Percentiles rank a stretch among this genome's conserved stretches.
phyloP scores from a whole-genome alignment of 331 rosid species.

The Spiraea crenata region DNA sequence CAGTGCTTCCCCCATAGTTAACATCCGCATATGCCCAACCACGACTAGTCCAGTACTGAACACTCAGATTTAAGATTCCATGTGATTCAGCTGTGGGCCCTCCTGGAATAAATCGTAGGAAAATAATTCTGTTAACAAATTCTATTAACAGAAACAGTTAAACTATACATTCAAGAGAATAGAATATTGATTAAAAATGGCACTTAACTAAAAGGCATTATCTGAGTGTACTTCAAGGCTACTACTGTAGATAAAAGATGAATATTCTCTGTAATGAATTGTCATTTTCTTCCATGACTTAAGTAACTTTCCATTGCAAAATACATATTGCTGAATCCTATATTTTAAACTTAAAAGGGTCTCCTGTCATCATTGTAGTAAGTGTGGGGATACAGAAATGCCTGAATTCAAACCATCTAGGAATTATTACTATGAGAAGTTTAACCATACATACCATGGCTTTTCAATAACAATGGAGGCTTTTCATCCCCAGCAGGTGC shows the following conservation, averaged over 20 bases:
- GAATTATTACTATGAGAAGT: not conserved
- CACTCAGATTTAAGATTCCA: conserved; percentile 62
- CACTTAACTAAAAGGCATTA: not conserved
- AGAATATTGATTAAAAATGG: not conserved
- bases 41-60: conserved; percentile 95
- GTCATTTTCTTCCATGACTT: not conserved
- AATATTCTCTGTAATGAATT: not conserved
- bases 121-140: conserved; percentile 7
- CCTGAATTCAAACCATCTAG: not conserved
- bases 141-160: not conserved
- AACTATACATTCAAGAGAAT: conserved; percentile 9
- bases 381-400: not conserved
- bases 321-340: too few species aligned
- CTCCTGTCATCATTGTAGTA: not conserved
- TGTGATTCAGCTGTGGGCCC: conserved; percentile 90
- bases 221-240: not conserved
- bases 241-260: not conserved
- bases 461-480: conserved; percentile 77
- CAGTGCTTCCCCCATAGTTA: conserved; percentile 98
- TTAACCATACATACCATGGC: conserved; percentile 69
- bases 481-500: conserved; percentile 66
- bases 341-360: not conserved
- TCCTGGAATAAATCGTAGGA: conserved; percentile 54
- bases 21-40: conserved; percentile 93
- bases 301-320: not conserved